Conservation (phyloP, 768 basidiomycete genomes). For the Zangia roseola region DNA sequence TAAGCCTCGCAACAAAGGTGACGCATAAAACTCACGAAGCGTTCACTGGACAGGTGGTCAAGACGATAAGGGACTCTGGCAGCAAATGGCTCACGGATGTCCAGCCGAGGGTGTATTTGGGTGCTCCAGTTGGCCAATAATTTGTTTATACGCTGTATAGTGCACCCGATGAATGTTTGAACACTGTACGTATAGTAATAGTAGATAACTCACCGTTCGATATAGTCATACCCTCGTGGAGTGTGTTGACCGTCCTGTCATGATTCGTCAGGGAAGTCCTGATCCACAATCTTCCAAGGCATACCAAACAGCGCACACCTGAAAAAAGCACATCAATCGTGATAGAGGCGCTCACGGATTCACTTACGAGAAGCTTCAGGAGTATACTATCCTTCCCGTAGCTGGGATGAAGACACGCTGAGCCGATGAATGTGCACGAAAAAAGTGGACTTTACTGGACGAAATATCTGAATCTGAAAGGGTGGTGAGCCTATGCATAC, state of each 20-base stretch:
- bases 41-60: no score
- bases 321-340: neutral
- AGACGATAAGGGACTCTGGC: no score
- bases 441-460: neutral
- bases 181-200: neutral
- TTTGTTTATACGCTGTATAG: neutral
- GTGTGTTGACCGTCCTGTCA: neutral
- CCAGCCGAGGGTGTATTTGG: neutral
- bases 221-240: neutral
- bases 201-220: neutral
- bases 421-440: neutral
- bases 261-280: neutral
- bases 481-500: neutral
- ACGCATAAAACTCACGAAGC: no score
- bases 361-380: neutral
- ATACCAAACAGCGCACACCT: neutral
- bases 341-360: neutral
- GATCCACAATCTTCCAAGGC: no score
- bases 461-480: neutral
- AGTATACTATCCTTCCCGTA: neutral
- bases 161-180: neutral
- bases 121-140: neutral
- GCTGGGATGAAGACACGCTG: neutral
- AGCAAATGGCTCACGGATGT: neutral
- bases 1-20: no score